Evolutionary conservation across 176 grass and related monocot genomes (phyloP).

Genomic region (Thalia dealbata): DNA sequence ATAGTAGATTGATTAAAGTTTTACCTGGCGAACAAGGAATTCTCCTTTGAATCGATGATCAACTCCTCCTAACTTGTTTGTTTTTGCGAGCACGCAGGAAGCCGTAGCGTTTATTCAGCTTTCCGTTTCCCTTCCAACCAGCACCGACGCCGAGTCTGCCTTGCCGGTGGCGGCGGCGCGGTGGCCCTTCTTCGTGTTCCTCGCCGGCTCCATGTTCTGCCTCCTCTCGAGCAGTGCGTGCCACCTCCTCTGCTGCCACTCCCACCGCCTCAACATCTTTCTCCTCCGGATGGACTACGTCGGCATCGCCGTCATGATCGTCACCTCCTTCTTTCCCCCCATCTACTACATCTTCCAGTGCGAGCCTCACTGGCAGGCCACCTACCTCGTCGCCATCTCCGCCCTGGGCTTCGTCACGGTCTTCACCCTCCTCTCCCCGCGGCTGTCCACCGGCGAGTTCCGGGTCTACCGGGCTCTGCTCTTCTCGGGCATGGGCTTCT

Average conservation of each 20-base stretch:
- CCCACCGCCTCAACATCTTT: slow-evolving; percentile 43
- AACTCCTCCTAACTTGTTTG: background rate
- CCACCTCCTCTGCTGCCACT: slow-evolving; percentile 94
- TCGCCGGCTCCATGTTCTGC: slow-evolving; percentile 72
- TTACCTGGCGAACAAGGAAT: background rate
- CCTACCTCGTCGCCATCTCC: slow-evolving; percentile 65
- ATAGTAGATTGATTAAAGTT: too few relatives aligned
- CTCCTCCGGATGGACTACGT: slow-evolving; percentile 87
- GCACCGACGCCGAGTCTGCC: too few relatives aligned
- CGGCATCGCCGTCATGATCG: slow-evolving; percentile 90
- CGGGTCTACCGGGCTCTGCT: slow-evolving; percentile 59
- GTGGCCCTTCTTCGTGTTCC: slow-evolving; percentile 79
- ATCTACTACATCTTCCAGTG: slow-evolving; percentile 94
- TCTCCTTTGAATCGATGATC: background rate
- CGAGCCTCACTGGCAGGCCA: slow-evolving; percentile 30
- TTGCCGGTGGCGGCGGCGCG: slow-evolving; percentile 12
- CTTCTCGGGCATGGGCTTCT: slow-evolving; percentile 78
- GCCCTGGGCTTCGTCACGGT: slow-evolving; percentile 49
- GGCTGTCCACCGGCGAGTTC: slow-evolving; percentile 50
- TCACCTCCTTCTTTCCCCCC: slow-evolving; percentile 80
- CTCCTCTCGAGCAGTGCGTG: slow-evolving; percentile 56
- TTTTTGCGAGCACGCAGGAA: background rate
- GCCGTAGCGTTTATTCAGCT: background rate
- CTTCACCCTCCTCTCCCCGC: slow-evolving; percentile 48
- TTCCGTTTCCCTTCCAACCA: background rate